phyloP scores from a whole-genome alignment of 768 basidiomycete genomes.

The Termitomyces sp. region DNA sequence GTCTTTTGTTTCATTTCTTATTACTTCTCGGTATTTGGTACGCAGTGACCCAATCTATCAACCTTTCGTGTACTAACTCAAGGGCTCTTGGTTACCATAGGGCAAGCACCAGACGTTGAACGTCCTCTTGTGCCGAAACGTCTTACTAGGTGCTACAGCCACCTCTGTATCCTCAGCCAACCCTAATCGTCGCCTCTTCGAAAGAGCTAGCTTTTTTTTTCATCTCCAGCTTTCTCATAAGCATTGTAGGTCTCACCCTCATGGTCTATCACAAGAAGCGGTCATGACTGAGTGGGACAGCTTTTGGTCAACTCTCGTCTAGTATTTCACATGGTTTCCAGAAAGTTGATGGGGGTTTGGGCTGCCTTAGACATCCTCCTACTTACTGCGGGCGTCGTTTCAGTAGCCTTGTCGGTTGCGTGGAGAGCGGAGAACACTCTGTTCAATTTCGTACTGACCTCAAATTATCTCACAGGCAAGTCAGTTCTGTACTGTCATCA shows the following conservation, averaged over 20 bases:
- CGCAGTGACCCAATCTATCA: slow-evolving; percentile 15
- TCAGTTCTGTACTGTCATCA: background rate
- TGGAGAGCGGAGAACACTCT: slow-evolving; percentile 68
- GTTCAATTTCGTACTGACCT: slow-evolving; percentile 64
- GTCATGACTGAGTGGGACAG: background rate
- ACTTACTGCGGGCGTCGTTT: slow-evolving; percentile 60
- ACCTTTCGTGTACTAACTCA: slow-evolving; percentile 18
- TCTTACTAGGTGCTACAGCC: slow-evolving; percentile 35
- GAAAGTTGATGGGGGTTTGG: slow-evolving; percentile 65
- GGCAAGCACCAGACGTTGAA: slow-evolving; percentile 62
- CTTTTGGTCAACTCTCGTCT: background rate
- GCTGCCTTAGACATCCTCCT: slow-evolving; percentile 64
- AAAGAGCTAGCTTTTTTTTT: slow-evolving; percentile 29
- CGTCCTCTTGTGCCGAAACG: slow-evolving; percentile 41
- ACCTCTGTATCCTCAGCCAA: slow-evolving; percentile 29
- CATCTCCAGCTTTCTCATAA: background rate
- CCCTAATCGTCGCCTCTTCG: slow-evolving; percentile 38
- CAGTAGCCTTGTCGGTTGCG: slow-evolving; percentile 61
- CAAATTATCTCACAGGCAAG: slow-evolving; percentile 55
- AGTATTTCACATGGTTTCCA: slow-evolving; percentile 56
- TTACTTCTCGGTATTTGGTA: slow-evolving; percentile 10
- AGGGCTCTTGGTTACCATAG: slow-evolving; percentile 18
- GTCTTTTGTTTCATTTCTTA: background rate
- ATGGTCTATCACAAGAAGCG: background rate
- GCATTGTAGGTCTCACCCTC: background rate